Conservation (phyloP, 371 early-diverging fungal genomes). For the Choanephora cucurbitarum region DNA sequence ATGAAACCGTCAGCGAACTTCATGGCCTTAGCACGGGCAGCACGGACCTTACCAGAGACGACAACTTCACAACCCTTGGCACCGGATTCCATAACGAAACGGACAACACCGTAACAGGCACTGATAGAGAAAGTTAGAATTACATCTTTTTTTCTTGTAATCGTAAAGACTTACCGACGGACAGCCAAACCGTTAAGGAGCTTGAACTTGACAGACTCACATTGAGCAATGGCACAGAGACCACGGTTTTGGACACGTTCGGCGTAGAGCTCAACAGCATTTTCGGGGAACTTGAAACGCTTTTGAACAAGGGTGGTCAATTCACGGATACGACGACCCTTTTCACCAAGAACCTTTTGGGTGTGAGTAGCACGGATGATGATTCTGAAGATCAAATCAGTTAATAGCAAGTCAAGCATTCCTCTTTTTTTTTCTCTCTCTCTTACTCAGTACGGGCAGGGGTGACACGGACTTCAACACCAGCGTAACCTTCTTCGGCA, state of each 20-base stretch:
- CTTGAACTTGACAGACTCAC: conserved; percentile 98
- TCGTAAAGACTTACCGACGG: conserved; percentile 74
- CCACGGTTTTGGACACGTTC: conserved; percentile 99
- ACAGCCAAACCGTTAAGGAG: conserved; percentile 97
- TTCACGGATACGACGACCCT: conserved; percentile 99
- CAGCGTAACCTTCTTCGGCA: conserved; percentile 92
- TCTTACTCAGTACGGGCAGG: conserved; percentile 94
- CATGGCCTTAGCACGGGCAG: conserved; percentile 99
- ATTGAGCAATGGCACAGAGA: conserved; percentile 99
- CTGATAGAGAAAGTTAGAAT: conserved; percentile 53
- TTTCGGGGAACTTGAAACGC: conserved; percentile 98
- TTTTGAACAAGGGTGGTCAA: conserved; percentile 98
- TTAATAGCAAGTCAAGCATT: too few relatives aligned
- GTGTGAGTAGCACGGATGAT: conserved; percentile 99
- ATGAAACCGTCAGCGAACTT: conserved; percentile 99
- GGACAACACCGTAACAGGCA: conserved; percentile 98
- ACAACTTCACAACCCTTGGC: conserved; percentile 99
- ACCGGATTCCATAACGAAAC: conserved; percentile 99
- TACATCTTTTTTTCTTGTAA: too few relatives aligned
- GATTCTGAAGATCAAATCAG: conserved; percentile 73
- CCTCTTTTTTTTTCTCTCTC: too few relatives aligned
- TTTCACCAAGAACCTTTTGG: conserved; percentile 98
- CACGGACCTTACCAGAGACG: conserved; percentile 99
- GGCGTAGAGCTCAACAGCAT: conserved; percentile 97
- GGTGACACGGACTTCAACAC: conserved; percentile 98